Percentiles rank a stretch among this genome's conserved stretches.
Evolutionary conservation across 2,329 filamentous ascomycete species (phyloP).

Genomic region (Paraconiothyrium sp.): DNA sequence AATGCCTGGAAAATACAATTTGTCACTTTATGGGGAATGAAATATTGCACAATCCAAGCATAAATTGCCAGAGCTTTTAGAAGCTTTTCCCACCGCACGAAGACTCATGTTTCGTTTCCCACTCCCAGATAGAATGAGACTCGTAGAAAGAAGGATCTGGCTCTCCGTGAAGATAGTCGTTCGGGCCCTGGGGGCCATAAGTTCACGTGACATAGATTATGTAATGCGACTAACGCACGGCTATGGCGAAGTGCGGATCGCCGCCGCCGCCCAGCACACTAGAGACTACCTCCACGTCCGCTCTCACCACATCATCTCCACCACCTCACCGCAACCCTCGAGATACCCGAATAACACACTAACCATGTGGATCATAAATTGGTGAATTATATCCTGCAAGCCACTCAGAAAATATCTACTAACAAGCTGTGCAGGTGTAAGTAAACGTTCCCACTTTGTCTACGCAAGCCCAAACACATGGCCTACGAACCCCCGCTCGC

Average conservation of each 20-base stretch:
- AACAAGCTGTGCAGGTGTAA: conserved; percentile 29
- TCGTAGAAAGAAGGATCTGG: too few relatives aligned
- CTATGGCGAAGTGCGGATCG: neutral
- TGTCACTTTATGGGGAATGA: too few relatives aligned
- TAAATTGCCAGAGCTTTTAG: too few relatives aligned
- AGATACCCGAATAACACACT: conserved; percentile 1
- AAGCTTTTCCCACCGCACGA: too few relatives aligned
- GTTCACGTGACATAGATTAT: conserved; percentile 1
- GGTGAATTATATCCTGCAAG: conserved; percentile 60
- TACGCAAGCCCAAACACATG: neutral
- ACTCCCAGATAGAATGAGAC: too few relatives aligned
- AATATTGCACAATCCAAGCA: too few relatives aligned
- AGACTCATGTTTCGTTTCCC: too few relatives aligned
- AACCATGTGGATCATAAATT: conserved; percentile 89
- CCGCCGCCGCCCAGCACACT: neutral
- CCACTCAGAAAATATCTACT: neutral
- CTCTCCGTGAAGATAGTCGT: too few relatives aligned
- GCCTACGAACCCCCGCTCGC: neutral
- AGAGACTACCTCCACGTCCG: conserved; percentile 2
- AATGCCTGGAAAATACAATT: too few relatives aligned
- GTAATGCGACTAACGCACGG: conserved; percentile 1
- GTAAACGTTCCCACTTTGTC: conserved; percentile 15
- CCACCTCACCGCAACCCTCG: neutral
- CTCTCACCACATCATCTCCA: conserved; percentile 13
- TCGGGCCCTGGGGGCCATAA: too few relatives aligned